These are phyloP conservation scores for Adiantum capillusveneris DNA, from an alignment of 75 land plant genomes.

Conservation along the genomic window DNA sequence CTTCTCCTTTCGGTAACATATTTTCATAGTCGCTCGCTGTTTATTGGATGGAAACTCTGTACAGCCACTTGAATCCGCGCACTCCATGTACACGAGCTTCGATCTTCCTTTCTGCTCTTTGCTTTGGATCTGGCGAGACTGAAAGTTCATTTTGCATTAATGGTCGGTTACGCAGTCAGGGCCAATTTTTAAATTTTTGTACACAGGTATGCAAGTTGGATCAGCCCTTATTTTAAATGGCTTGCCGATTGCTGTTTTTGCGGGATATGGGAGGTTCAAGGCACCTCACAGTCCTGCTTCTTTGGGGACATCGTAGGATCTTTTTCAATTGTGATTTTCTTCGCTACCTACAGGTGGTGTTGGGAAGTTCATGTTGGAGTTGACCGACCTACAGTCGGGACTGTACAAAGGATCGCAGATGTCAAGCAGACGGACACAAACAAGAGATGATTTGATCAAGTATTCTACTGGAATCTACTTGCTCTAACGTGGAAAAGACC, in stretches of 20 bases:
- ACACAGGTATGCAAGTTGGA: no score
- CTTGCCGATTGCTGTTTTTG: not conserved
- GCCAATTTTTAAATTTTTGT: not conserved
- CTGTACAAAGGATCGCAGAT: slow-evolving; percentile 9
- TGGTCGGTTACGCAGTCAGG: not conserved
- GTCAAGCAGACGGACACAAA: slow-evolving; percentile 23
- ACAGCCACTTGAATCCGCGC: slow-evolving; percentile 47
- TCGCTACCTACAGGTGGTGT: not conserved
- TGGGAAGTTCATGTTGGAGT: slow-evolving; percentile 6
- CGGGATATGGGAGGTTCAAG: slow-evolving; percentile 18
- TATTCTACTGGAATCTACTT: no score
- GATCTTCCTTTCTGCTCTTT: not conserved
- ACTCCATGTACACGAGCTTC: not conserved
- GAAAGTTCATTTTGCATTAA: not conserved
- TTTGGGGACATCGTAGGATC: slow-evolving; percentile 9
- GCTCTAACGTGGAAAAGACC: no score
- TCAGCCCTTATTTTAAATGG: not conserved
- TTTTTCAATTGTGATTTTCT: slow-evolving; percentile 11
- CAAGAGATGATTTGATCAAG: slow-evolving; percentile 26
- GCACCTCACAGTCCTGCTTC: slow-evolving; percentile 25
- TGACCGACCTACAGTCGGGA: slow-evolving; percentile 5
- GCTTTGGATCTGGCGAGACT: not conserved
- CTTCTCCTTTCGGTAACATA: slow-evolving; percentile 46
- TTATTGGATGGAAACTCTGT: slow-evolving; percentile 38
- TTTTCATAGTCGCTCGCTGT: slow-evolving; percentile 29